phyloP scores from a whole-genome alignment of 2,329 filamentous ascomycete species.

The Conoideocrella luteorostrata region DNA sequence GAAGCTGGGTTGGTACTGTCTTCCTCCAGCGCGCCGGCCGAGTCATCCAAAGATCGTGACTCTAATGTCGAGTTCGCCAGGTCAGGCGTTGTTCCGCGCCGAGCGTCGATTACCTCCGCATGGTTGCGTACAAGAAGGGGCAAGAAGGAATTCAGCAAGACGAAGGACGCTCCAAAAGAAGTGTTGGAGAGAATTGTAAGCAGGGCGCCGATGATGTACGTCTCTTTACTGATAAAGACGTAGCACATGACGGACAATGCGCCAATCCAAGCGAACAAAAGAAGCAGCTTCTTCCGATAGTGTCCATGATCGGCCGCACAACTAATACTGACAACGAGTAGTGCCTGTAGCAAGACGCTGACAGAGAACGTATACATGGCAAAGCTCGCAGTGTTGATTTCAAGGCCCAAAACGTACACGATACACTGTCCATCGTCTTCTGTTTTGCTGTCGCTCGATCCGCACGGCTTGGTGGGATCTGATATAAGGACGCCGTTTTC shows the following conservation, averaged over 20 bases:
- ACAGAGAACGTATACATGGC: conserved; percentile 98
- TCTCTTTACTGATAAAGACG: conserved; percentile 65
- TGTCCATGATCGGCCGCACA: conserved; percentile 91
- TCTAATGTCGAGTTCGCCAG: conserved; percentile 25
- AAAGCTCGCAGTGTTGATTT: conserved; percentile 94
- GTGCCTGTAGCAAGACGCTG: conserved; percentile 80
- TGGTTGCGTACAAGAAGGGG: conserved; percentile 87
- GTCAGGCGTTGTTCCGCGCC: conserved; percentile 21
- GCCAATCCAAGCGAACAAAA: conserved; percentile 78
- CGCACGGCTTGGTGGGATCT: conserved; percentile 71
- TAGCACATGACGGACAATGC: conserved; percentile 83
- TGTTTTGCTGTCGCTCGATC: conserved; percentile 50
- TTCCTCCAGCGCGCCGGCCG: conserved; percentile 22
- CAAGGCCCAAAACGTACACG: conserved; percentile 70
- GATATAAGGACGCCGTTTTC: conserved; percentile 83
- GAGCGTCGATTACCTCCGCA: conserved; percentile 40
- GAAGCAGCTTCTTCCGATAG: conserved; percentile 80
- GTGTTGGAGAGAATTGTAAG: conserved; percentile 89
- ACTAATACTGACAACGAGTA: conserved; percentile 93
- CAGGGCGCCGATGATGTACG: conserved; percentile 76
- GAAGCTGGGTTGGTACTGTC: conserved; percentile 36
- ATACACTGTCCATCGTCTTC: conserved; percentile 65
- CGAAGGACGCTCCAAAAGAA: conserved; percentile 90
- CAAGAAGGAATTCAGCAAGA: conserved; percentile 90
- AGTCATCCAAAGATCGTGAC: conserved; percentile 28